A percentile compares a stretch with the other conserved stretches of the same genome.
phyloP scores from a whole-genome alignment of 2,329 filamentous ascomycete species.

The Corynespora cassiicola region DNA sequence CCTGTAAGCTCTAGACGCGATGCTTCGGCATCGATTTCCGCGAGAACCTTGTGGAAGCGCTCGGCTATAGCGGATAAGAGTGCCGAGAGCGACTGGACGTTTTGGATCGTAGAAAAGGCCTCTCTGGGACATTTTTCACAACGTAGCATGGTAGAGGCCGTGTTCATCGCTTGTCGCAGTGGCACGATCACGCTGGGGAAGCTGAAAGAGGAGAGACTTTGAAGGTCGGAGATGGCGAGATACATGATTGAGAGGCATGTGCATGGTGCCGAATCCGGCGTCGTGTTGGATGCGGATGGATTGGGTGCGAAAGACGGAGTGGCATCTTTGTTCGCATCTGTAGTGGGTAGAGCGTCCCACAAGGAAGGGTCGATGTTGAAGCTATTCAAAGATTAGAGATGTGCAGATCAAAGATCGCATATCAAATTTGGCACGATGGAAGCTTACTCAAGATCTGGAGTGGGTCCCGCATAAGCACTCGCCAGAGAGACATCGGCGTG shows the following conservation, averaged over 20 bases:
- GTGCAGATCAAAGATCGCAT: not conserved
- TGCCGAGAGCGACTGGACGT: constrained; percentile 50
- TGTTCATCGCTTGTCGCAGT: constrained; percentile 51
- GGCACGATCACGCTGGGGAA: constrained; percentile 53
- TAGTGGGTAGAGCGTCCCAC: constrained; percentile 1
- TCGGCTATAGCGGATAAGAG: constrained; percentile 51
- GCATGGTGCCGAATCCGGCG: constrained; percentile 40
- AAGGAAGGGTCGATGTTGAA: constrained; percentile 6
- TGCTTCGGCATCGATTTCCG: constrained; percentile 49
- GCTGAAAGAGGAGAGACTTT: constrained; percentile 42
- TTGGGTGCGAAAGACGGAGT: not conserved
- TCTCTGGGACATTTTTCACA: constrained; percentile 52
- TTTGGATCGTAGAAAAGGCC: constrained; percentile 53
- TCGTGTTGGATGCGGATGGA: constrained; percentile 7
- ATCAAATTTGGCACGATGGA: constrained; percentile 14
- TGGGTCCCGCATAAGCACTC: constrained; percentile 5
- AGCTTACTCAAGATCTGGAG: constrained; percentile 21
- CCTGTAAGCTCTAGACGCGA: constrained; percentile 33
- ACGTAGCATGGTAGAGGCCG: constrained; percentile 45
- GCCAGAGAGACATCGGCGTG: constrained; percentile 5
- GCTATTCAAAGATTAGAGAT: constrained; percentile 1
- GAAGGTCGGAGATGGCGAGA: constrained; percentile 50
- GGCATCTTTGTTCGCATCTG: not conserved
- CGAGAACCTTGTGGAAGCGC: constrained; percentile 49
- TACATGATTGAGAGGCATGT: constrained; percentile 56